Percentiles rank a stretch among this genome's conserved stretches.
phyloP scores from a whole-genome alignment of 495 filamentous ascomycete species.

The Cairneyella variabilis region DNA sequence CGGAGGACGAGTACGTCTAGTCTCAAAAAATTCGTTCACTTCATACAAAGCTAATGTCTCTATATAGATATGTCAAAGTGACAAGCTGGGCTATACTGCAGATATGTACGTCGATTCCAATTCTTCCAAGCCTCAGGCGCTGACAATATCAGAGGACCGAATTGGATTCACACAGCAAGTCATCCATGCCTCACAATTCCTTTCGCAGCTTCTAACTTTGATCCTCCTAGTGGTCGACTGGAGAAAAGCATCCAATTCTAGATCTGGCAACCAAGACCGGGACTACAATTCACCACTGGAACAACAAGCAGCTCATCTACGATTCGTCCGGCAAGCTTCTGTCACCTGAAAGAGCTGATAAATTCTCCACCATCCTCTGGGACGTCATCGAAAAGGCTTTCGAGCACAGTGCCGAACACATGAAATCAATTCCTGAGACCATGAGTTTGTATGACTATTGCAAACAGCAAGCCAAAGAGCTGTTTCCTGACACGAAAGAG shows the following conservation, averaged over 20 bases:
- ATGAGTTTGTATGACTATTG: slow-evolving; percentile 78
- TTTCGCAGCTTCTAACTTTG: too few relatives aligned
- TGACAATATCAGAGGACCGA: background rate
- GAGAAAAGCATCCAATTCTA: slow-evolving; percentile 25
- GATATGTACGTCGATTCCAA: slow-evolving; percentile 8
- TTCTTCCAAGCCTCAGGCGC: background rate
- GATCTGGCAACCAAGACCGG: slow-evolving; percentile 65
- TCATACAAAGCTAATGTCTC: slow-evolving; percentile 32
- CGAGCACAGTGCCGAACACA: slow-evolving; percentile 65
- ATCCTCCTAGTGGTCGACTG: too few relatives aligned
- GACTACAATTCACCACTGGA: slow-evolving; percentile 55
- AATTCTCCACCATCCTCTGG: slow-evolving; percentile 67
- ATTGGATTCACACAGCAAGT: slow-evolving; percentile 12
- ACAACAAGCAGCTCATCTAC: slow-evolving; percentile 53
- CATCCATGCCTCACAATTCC: too few relatives aligned
- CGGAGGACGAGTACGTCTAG: slow-evolving; percentile 3
- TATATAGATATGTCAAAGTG: slow-evolving; percentile 25
- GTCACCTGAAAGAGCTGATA: slow-evolving; percentile 43
- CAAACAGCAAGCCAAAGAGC: slow-evolving; percentile 48
- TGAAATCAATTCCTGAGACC: slow-evolving; percentile 55
- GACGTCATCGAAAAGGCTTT: slow-evolving; percentile 68
- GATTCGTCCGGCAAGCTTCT: slow-evolving; percentile 59
- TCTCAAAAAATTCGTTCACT: background rate
- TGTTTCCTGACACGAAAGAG: slow-evolving; percentile 43
- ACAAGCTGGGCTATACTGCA: slow-evolving; percentile 12